Conservation (phyloP, 75 land plant species). For the Cryptomeria japonica region DNA sequence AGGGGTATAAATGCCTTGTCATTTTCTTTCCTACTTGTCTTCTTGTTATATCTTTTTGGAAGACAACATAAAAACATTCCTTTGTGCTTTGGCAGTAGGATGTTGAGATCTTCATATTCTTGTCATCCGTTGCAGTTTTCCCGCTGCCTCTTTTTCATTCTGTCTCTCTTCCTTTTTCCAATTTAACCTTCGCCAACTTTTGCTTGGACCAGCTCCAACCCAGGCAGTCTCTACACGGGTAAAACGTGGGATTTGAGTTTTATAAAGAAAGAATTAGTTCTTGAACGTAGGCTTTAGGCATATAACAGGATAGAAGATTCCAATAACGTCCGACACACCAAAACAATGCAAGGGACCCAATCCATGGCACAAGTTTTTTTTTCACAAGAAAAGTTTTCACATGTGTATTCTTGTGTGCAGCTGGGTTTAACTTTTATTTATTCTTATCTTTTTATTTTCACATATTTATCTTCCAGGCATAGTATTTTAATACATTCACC, state of each 20-base stretch:
- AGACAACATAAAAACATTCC: not conserved
- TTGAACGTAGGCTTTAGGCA: too few relatives aligned
- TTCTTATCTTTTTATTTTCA: too few relatives aligned
- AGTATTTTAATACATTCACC: too few relatives aligned
- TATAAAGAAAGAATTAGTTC: not conserved
- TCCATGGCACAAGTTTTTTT: too few relatives aligned
- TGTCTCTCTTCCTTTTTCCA: not conserved
- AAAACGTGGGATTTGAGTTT: not conserved
- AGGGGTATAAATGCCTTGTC: not conserved
- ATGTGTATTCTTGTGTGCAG: too few relatives aligned
- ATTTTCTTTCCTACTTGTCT: not conserved
- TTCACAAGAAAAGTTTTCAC: too few relatives aligned
- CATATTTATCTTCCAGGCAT: too few relatives aligned
- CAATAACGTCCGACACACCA: too few relatives aligned
- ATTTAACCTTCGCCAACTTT: not conserved
- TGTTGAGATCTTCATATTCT: not conserved
- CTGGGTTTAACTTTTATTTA: too few relatives aligned
- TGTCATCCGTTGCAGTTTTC: not conserved
- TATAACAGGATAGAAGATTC: too few relatives aligned
- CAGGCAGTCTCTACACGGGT: not conserved
- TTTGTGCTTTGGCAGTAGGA: not conserved
- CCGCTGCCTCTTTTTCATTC: not conserved
- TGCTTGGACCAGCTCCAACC: not conserved
- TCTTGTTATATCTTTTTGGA: not conserved
- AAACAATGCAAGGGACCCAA: too few relatives aligned